A percentile compares a stretch with the other conserved stretches of the same genome.
Evolutionary conservation across 192 early-diverging fungal species (phyloP).

Genomic region (Spinellus fusiger): DNA sequence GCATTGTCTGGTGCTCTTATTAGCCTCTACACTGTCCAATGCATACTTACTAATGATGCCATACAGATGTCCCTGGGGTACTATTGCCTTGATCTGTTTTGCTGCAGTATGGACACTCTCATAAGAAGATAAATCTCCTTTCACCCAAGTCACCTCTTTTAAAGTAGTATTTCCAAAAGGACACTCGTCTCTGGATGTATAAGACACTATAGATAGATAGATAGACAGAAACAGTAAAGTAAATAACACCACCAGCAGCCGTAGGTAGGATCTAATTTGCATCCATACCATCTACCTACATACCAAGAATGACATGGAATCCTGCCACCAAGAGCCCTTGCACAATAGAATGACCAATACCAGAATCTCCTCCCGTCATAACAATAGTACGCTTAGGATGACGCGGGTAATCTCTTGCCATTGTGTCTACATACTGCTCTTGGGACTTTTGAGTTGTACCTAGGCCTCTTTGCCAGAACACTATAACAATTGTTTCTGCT

Average conservation of each 20-base stretch:
- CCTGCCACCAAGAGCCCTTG: slow-evolving; percentile 8
- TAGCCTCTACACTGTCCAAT: neutral
- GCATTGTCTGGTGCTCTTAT: slow-evolving; percentile 6
- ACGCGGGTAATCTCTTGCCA: neutral
- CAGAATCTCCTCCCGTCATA: slow-evolving; percentile 7
- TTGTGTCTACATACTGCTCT: neutral
- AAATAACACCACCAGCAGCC: neutral
- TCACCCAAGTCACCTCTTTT: neutral
- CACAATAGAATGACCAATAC: slow-evolving; percentile 7
- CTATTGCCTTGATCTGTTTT: neutral
- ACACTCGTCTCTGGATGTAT: neutral
- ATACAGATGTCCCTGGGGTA: neutral
- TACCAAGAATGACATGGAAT: slow-evolving; percentile 15
- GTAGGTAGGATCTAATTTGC: neutral
- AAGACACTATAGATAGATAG: neutral
- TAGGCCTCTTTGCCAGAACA: neutral
- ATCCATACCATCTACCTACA: neutral
- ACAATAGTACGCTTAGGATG: neutral
- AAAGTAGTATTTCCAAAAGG: neutral
- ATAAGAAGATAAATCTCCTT: slow-evolving; percentile 1
- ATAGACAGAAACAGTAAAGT: neutral
- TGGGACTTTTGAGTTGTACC: neutral
- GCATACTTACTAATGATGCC: slow-evolving; percentile 8
- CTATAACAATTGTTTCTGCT: slow-evolving; percentile 9
- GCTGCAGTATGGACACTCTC: slow-evolving; percentile 1